These are phyloP conservation scores for Talaromyces pinophilus DNA, from an alignment of 2,329 filamentous ascomycete genomes.

Conservation along the genomic window DNA sequence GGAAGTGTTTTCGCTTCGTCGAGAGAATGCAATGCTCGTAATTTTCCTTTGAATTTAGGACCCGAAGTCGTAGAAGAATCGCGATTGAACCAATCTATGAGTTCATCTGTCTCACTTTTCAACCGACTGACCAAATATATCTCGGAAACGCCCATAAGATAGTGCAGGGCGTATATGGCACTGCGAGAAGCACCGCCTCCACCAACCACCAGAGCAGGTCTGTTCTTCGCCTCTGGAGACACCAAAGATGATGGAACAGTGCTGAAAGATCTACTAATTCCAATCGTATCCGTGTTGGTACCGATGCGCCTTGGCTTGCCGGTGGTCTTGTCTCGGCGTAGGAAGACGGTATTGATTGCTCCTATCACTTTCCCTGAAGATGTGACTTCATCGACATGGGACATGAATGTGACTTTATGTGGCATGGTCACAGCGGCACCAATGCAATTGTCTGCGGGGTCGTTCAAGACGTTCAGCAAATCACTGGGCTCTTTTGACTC, in stretches of 20 bases:
- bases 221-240: slow-evolving; percentile 11
- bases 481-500: slow-evolving; percentile 21
- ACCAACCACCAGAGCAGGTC: slow-evolving; percentile 28
- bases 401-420: slow-evolving; percentile 72
- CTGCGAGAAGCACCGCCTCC: slow-evolving; percentile 28
- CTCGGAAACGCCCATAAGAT: slow-evolving; percentile 26
- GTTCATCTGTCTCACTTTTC: slow-evolving; percentile 27
- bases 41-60: slow-evolving; percentile 18
- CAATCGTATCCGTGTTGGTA: slow-evolving; percentile 75
- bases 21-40: slow-evolving; percentile 24
- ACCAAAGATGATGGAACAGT: background rate
- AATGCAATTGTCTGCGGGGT: slow-evolving; percentile 30
- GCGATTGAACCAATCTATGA: slow-evolving; percentile 24
- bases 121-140: slow-evolving; percentile 30
- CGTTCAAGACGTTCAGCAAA: slow-evolving; percentile 14
- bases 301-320: slow-evolving; percentile 57
- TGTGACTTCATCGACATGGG: slow-evolving; percentile 68
- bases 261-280: slow-evolving; percentile 59
- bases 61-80: background rate
- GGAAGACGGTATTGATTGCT: slow-evolving; percentile 29
- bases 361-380: slow-evolving; percentile 49
- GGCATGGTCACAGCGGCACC: slow-evolving; percentile 76
- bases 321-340: slow-evolving; percentile 47
- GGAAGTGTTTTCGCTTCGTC: slow-evolving; percentile 18
- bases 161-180: slow-evolving; percentile 29